These are phyloP conservation scores for Persicaria maculosa DNA, from an alignment of 148 eudicot genomes.

Conservation along the genomic window DNA sequence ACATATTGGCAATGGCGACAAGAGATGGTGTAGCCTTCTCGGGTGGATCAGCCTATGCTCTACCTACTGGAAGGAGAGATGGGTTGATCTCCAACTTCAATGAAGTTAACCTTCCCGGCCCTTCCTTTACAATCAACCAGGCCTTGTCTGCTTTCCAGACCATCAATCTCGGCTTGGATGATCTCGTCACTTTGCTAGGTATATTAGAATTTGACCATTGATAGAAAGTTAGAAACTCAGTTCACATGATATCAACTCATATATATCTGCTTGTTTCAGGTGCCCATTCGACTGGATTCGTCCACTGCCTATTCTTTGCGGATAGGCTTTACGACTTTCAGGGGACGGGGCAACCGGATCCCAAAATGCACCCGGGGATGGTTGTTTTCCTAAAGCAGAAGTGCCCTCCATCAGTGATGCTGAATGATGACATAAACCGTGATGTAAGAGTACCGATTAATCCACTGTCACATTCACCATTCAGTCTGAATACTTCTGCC, in stretches of 20 bases:
- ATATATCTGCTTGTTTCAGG: slow-evolving; percentile 7
- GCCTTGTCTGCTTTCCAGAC: slow-evolving; percentile 13
- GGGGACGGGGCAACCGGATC: slow-evolving; percentile 19
- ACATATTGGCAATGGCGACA: slow-evolving; percentile 19
- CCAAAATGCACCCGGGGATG: slow-evolving; percentile 10
- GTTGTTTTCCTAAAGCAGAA: neutral
- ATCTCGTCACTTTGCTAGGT: slow-evolving; percentile 16
- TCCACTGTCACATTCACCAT: slow-evolving; percentile 13
- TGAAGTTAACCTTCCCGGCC: slow-evolving; percentile 16
- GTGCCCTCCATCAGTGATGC: slow-evolving; percentile 15
- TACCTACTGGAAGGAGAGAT: slow-evolving; percentile 22
- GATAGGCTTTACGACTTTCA: slow-evolving; percentile 23
- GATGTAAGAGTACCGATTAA: slow-evolving; percentile 15
- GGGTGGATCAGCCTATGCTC: slow-evolving; percentile 13
- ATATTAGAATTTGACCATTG: neutral
- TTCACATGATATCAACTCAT: neutral
- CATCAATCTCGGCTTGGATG: slow-evolving; percentile 13
- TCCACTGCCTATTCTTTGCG: slow-evolving; percentile 18
- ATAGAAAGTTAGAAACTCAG: neutral
- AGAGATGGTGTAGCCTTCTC: slow-evolving; percentile 18
- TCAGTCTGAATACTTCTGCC: slow-evolving; percentile 11
- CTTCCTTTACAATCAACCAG: slow-evolving; percentile 11
- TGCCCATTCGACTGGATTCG: slow-evolving; percentile 22
- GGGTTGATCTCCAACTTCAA: slow-evolving; percentile 16
- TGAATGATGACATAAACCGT: slow-evolving; percentile 1